Evolutionary conservation across 2,329 filamentous ascomycete species (phyloP).

Genomic region (Chaetomiaceae sp.): DNA sequence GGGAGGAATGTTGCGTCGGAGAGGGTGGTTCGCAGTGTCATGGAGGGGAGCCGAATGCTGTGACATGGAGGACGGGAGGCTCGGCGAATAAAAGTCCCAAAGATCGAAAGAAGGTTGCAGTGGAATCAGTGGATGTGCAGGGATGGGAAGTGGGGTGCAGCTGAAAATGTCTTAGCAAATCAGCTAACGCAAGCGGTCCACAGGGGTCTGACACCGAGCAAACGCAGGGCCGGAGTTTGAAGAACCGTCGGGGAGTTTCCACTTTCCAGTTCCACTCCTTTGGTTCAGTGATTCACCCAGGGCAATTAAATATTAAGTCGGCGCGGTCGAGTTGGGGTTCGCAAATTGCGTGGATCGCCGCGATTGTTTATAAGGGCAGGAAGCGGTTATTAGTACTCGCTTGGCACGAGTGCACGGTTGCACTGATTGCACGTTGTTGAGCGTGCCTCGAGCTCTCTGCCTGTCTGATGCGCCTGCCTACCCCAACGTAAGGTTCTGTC

Average conservation of each 20-base stretch:
- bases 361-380: background rate
- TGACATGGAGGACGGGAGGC: constrained; percentile 22
- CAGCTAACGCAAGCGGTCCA: background rate
- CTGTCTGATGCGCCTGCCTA: no score
- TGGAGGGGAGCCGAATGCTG: constrained; percentile 15
- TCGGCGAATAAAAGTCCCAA: constrained; percentile 10
- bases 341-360: background rate
- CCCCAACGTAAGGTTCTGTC: no score
- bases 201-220: background rate
- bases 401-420: background rate
- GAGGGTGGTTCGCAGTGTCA: constrained; percentile 6
- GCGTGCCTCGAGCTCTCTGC: background rate
- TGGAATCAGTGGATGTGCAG: background rate
- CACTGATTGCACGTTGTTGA: background rate
- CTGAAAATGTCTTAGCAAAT: constrained; percentile 13
- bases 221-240: background rate
- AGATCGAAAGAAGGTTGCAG: constrained; percentile 6
- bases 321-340: background rate
- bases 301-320: no score
- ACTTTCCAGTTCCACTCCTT: no score
- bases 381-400: background rate
- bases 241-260: background rate
- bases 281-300: no score
- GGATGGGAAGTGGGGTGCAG: constrained; percentile 10
- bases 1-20: constrained; percentile 18